Conservation (phyloP, 352 stramenopile genomes). For the Blastocystis sp. region DNA sequence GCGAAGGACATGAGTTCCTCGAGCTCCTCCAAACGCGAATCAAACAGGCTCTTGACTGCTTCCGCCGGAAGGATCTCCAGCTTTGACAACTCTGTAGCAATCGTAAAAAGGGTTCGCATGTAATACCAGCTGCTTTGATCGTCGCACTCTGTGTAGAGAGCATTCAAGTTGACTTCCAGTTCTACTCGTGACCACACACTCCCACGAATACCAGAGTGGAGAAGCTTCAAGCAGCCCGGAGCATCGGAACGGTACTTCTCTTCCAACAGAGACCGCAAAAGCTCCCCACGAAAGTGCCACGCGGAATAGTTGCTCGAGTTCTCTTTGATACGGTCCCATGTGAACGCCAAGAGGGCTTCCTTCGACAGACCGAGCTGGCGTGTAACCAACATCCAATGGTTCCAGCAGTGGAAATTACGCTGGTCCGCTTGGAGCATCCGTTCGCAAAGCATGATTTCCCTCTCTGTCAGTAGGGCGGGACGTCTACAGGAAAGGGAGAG, state of each 20-base stretch:
- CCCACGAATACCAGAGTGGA: neutral
- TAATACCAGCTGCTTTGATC: slow-evolving; percentile 97
- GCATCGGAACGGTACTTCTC: neutral
- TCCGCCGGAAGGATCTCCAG: neutral
- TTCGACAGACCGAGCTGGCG: slow-evolving; percentile 44
- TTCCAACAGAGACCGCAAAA: slow-evolving; percentile 60
- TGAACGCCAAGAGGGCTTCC: slow-evolving; percentile 78
- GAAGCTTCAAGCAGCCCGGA: neutral
- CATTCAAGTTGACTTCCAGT: slow-evolving; percentile 77
- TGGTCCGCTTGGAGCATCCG: slow-evolving; percentile 76
- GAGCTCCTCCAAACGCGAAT: neutral
- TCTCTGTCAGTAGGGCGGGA: neutral
- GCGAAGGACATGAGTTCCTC: neutral
- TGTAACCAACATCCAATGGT: slow-evolving; percentile 78
- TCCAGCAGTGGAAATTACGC: slow-evolving; percentile 98
- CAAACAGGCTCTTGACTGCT: neutral
- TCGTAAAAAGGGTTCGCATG: slow-evolving; percentile 67
- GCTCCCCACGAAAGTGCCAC: slow-evolving; percentile 73
- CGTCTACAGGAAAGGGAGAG: neutral
- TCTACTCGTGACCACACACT: slow-evolving; percentile 60
- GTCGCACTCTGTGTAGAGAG: slow-evolving; percentile 92
- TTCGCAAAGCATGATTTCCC: slow-evolving; percentile 68
- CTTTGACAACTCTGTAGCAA: slow-evolving; percentile 74
- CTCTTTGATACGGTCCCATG: slow-evolving; percentile 82
- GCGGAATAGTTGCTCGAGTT: slow-evolving; percentile 98